Evolutionary conservation across 345 rosid species (phyloP).

Genomic region (Cardamine chenopodiifolia): DNA sequence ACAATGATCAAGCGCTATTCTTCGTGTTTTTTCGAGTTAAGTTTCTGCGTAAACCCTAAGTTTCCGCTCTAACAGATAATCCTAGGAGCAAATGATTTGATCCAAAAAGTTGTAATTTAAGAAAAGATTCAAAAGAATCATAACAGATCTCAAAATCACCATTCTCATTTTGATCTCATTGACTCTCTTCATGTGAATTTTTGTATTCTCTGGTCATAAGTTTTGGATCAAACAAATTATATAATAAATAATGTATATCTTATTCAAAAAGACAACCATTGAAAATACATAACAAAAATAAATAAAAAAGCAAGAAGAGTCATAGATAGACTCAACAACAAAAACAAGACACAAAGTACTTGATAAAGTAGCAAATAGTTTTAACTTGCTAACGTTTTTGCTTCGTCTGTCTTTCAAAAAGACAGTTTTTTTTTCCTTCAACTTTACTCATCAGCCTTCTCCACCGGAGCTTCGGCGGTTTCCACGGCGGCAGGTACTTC

Average conservation of each 20-base stretch:
- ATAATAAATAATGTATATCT: constrained; percentile 27
- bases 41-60: background rate
- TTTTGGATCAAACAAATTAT: background rate
- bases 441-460: constrained; percentile 37
- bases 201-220: background rate
- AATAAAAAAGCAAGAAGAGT: constrained; percentile 16
- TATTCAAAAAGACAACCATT: constrained; percentile 27
- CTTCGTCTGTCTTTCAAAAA: constrained; percentile 15
- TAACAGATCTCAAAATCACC: background rate
- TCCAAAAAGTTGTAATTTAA: background rate
- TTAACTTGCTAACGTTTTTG: constrained; percentile 8
- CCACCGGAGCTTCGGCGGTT: constrained; percentile 23
- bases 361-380: constrained; percentile 20
- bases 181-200: constrained; percentile 9
- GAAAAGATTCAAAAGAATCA: background rate
- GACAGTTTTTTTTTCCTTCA: background rate
- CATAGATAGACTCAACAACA: constrained; percentile 22
- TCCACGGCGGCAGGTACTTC: constrained; percentile 26
- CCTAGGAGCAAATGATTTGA: background rate
- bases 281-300: background rate
- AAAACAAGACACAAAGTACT: constrained; percentile 34
- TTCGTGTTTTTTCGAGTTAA: background rate
- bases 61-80: background rate
- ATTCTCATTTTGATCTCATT: constrained; percentile 4
- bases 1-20: background rate